These are phyloP conservation scores for Hygrophorus pudorinus DNA, from an alignment of 768 basidiomycete genomes.

Conservation along the genomic window DNA sequence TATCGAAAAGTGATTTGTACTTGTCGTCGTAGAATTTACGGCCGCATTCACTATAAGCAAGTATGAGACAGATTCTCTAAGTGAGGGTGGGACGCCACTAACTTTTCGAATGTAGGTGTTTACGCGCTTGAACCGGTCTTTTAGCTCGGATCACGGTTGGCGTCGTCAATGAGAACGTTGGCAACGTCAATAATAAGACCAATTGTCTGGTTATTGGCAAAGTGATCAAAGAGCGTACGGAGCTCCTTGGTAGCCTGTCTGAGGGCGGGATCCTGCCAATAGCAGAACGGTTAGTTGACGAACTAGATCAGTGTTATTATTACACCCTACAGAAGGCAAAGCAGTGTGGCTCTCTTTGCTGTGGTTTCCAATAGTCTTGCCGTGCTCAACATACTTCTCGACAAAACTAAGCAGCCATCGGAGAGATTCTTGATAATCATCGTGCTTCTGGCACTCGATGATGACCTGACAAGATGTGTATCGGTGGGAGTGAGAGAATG, in stretches of 20 bases:
- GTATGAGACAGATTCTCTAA: constrained; percentile 59
- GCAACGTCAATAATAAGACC: constrained; percentile 60
- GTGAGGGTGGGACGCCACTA: constrained; percentile 42
- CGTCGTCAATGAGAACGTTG: no score
- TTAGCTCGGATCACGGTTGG: no score
- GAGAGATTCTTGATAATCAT: no score
- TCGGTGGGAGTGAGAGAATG: no score
- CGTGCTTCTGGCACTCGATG: no score
- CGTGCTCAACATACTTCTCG: constrained; percentile 51
- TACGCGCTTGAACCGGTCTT: constrained; percentile 59
- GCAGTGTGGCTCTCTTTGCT: no score
- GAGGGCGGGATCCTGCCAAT: constrained; percentile 53
- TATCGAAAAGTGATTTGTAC: constrained; percentile 68
- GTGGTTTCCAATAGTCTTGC: no score
- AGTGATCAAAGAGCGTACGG: constrained; percentile 81
- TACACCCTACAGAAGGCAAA: constrained; percentile 4
- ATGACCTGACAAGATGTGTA: no score
- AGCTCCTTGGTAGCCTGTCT: no score
- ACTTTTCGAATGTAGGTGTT: constrained; percentile 55
- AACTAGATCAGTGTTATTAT: background rate
- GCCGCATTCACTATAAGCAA: no score
- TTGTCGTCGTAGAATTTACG: no score
- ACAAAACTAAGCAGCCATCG: constrained; percentile 51
- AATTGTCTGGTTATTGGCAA: constrained; percentile 69
- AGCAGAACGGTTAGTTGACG: no score